phyloP scores from a whole-genome alignment of 1,284 basidiomycete species.

The Inonotus hispidus region DNA sequence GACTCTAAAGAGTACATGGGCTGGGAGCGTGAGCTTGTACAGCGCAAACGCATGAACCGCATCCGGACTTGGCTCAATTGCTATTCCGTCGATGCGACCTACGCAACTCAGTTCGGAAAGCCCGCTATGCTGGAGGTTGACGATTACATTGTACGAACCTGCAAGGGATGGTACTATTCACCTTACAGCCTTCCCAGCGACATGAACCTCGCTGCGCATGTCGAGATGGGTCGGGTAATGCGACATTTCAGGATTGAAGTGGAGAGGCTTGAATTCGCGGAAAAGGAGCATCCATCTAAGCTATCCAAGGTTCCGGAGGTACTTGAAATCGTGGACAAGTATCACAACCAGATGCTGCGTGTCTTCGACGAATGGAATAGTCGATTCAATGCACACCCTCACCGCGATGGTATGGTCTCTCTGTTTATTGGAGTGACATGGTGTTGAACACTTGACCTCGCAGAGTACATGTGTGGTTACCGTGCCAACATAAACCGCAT shows the following conservation, averaged over 20 bases:
- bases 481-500: slow-evolving; percentile 42
- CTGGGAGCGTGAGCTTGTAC: slow-evolving; percentile 17
- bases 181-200: slow-evolving; percentile 41
- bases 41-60: slow-evolving; percentile 43
- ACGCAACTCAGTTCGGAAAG: slow-evolving; percentile 62
- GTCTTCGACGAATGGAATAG: slow-evolving; percentile 36
- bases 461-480: slow-evolving; percentile 39
- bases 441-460: background rate
- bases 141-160: slow-evolving; percentile 52
- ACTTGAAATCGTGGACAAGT: slow-evolving; percentile 27
- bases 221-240: slow-evolving; percentile 45
- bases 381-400: slow-evolving; percentile 35
- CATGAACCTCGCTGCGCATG: slow-evolving; percentile 49
- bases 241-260: slow-evolving; percentile 37
- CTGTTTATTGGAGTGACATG: background rate
- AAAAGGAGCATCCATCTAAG: slow-evolving; percentile 30
- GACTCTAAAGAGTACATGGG: slow-evolving; percentile 3
- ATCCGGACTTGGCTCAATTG: slow-evolving; percentile 64
- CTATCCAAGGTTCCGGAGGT: slow-evolving; percentile 8
- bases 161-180: slow-evolving; percentile 48
- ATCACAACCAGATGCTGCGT: slow-evolving; percentile 32
- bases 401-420: slow-evolving; percentile 31
- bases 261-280: slow-evolving; percentile 20
- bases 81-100: slow-evolving; percentile 58
- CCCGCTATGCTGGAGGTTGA: slow-evolving; percentile 54